Evolutionary conservation across 2,329 filamentous ascomycete species (phyloP).

Genomic region (Phyllosticta citrichinensis): DNA sequence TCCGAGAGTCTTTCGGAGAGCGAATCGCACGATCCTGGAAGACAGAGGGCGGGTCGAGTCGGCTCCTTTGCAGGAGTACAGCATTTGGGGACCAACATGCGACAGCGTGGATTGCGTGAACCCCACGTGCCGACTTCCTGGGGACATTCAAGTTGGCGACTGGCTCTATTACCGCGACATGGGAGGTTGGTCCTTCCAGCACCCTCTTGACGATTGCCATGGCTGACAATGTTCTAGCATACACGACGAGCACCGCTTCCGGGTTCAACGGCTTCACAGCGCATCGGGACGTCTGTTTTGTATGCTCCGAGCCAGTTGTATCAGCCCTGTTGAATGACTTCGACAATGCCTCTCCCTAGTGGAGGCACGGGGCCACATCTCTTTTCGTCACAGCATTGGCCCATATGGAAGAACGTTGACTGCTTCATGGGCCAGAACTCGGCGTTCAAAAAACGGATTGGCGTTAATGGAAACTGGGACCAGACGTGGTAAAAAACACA

Average conservation of each 20-base stretch:
- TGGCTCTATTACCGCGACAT: constrained; percentile 96
- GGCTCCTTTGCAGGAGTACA: constrained; percentile 43
- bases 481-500: too few species aligned
- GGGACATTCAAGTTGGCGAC: constrained; percentile 73
- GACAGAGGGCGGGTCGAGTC: constrained; percentile 30
- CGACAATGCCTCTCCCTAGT: background rate
- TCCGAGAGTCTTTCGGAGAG: constrained; percentile 61
- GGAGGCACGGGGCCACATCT: background rate
- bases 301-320: constrained; percentile 79
- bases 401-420: background rate
- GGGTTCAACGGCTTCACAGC: constrained; percentile 91
- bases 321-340: constrained; percentile 49
- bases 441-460: too few species aligned
- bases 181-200: constrained; percentile 40
- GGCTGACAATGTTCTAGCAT: constrained; percentile 40
- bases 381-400: background rate
- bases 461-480: too few species aligned
- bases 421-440: background rate
- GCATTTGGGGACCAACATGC: constrained; percentile 90
- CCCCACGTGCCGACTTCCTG: constrained; percentile 61
- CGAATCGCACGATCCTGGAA: constrained; percentile 47
- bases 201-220: background rate
- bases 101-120: constrained; percentile 89
- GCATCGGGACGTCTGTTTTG: constrained; percentile 77
- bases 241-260: constrained; percentile 89